Evolutionary conservation across 2,329 filamentous ascomycete genomes (phyloP).

Genomic region (Dactylella cylindrospora): DNA sequence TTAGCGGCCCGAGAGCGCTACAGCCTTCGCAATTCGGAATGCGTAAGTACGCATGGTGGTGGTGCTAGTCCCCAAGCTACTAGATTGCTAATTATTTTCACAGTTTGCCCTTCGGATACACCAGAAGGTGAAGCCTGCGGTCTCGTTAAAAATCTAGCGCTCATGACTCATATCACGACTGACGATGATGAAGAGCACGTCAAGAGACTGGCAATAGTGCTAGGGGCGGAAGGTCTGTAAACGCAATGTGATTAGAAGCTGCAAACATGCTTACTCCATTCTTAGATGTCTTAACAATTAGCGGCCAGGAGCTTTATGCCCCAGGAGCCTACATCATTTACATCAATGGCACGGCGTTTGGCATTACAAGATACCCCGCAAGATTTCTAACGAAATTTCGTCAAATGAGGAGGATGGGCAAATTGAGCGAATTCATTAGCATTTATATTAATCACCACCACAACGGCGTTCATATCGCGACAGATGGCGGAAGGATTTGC

Average conservation of each 20-base stretch:
- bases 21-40: constrained; percentile 98
- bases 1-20: constrained; percentile 89
- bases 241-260: neutral
- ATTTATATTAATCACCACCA: constrained; percentile 95
- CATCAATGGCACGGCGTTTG: constrained; percentile 92
- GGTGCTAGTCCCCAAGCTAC: no score
- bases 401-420: constrained; percentile 80
- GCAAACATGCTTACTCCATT: neutral
- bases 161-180: constrained; percentile 99
- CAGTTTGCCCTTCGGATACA: constrained; percentile 86
- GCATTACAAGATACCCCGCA: constrained; percentile 81
- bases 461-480: constrained; percentile 88
- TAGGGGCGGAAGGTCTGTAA: constrained; percentile 76
- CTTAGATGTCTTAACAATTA: constrained; percentile 62
- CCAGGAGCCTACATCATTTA: constrained; percentile 86
- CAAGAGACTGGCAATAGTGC: constrained; percentile 77
- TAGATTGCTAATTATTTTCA: neutral
- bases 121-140: constrained; percentile 98
- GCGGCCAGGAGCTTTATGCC: constrained; percentile 82
- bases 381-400: constrained; percentile 82
- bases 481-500: constrained; percentile 95
- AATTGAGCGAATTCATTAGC: constrained; percentile 93
- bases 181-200: constrained; percentile 92
- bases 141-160: constrained; percentile 92
- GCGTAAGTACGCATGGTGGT: constrained; percentile 56